phyloP scores from a whole-genome alignment of 768 basidiomycete species.

The Leccinum imitatum region DNA sequence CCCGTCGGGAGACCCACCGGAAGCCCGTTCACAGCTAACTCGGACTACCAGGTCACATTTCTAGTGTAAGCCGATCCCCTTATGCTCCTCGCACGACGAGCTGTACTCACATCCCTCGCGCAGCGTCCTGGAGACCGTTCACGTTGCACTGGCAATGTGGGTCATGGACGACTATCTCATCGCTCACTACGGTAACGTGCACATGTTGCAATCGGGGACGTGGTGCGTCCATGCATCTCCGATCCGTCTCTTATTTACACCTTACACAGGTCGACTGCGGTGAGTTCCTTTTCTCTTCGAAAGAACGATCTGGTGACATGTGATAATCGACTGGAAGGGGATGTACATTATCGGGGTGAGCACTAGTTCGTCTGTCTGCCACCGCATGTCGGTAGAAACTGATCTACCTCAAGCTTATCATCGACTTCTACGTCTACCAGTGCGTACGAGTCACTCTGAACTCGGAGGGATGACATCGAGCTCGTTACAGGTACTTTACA shows the following conservation, averaged over 20 bases:
- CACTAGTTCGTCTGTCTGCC: neutral
- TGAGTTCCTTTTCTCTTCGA: constrained; percentile 7
- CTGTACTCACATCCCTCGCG: neutral
- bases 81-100: neutral
- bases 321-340: constrained; percentile 6
- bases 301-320: neutral
- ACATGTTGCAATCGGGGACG: constrained; percentile 10
- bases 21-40: neutral
- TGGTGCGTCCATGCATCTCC: constrained; percentile 18
- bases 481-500: constrained; percentile 24
- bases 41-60: constrained; percentile 20
- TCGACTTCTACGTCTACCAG: constrained; percentile 31
- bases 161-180: constrained; percentile 27
- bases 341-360: constrained; percentile 28
- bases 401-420: constrained; percentile 18
- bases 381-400: neutral
- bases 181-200: constrained; percentile 14
- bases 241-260: neutral
- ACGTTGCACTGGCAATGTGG: constrained; percentile 24
- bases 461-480: neutral
- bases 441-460: constrained; percentile 3
- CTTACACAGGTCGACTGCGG: constrained; percentile 16
- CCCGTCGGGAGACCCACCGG: neutral
- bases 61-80: constrained; percentile 16
- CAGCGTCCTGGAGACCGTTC: constrained; percentile 23